Conservation (phyloP, 768 basidiomycete species). For the Mrakia frigida region DNA sequence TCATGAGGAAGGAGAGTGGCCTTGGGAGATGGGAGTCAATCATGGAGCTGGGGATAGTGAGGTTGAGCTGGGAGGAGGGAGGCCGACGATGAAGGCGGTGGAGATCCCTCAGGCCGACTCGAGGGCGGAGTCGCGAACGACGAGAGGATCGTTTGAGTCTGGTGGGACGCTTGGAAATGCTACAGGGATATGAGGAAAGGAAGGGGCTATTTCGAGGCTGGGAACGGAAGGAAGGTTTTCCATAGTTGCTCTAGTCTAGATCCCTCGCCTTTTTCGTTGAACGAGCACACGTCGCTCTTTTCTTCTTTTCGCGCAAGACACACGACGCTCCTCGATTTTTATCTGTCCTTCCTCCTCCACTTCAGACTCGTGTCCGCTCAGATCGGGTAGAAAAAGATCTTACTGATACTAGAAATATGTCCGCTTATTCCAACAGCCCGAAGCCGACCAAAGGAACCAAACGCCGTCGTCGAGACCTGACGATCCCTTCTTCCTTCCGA, state of each 20-base stretch:
- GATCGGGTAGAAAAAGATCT: background rate
- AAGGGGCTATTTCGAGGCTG: background rate
- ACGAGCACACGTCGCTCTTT: background rate
- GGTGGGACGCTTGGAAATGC: background rate
- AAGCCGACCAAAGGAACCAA: slow-evolving; percentile 2
- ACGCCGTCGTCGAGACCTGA: background rate
- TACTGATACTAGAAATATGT: no score
- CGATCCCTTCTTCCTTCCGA: background rate
- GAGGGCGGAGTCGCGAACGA: background rate
- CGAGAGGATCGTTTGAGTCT: background rate
- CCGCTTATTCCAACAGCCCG: background rate
- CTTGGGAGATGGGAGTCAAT: background rate
- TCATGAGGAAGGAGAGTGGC: background rate
- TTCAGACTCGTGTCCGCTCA: background rate
- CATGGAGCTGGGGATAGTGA: background rate
- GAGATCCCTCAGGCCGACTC: background rate
- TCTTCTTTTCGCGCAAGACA: background rate
- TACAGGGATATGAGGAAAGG: background rate
- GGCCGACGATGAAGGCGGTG: background rate
- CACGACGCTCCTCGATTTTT: background rate
- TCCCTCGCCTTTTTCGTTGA: background rate
- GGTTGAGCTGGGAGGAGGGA: background rate
- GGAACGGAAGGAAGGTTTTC: background rate
- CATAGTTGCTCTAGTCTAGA: background rate
- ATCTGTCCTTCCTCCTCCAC: background rate